These are phyloP conservation scores for Aphanocladium album DNA, from an alignment of 2,329 filamentous ascomycete species.

Conservation along the genomic window DNA sequence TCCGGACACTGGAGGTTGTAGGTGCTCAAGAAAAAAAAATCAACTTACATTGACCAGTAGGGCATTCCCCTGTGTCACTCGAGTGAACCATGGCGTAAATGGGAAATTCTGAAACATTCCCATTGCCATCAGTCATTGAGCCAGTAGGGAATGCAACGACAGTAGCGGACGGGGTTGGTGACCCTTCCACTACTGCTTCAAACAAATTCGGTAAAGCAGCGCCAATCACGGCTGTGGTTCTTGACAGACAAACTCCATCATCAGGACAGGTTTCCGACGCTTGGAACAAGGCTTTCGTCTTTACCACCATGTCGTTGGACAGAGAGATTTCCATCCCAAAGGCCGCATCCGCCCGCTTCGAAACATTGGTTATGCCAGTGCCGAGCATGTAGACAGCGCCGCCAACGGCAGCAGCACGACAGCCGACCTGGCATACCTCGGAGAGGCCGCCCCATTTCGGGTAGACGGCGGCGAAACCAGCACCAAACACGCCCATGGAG, in stretches of 20 bases:
- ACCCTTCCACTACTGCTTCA: conserved; percentile 65
- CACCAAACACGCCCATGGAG: conserved; percentile 82
- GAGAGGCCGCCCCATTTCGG: conserved; percentile 90
- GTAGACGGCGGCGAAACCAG: conserved; percentile 83
- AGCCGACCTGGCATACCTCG: conserved; percentile 87
- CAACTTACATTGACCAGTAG: conserved; percentile 80
- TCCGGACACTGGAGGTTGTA: conserved; percentile 56
- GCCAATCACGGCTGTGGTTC: conserved; percentile 64
- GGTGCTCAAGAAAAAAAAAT: conserved; percentile 16
- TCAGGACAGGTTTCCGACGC: conserved; percentile 29
- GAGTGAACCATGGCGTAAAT: conserved; percentile 69
- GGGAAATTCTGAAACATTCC: conserved; percentile 37
- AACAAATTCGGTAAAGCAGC: conserved; percentile 64
- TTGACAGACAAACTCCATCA: conserved; percentile 40
- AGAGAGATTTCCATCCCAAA: conserved; percentile 44
- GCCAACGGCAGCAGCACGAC: conserved; percentile 84
- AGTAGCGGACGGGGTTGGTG: conserved; percentile 68
- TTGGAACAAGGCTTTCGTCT: conserved; percentile 49
- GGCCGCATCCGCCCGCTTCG: conserved; percentile 13
- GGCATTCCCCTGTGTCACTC: conserved; percentile 89
- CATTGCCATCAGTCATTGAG: conserved; percentile 33
- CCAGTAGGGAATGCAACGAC: conserved; percentile 61
- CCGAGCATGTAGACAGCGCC: conserved; percentile 86
- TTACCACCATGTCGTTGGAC: conserved; percentile 53
- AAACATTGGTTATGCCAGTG: conserved; percentile 51